Percentiles rank a stretch among this genome's conserved stretches.
Evolutionary conservation across 2,329 filamentous ascomycete genomes (phyloP).

Genomic region (Dactylellina haptotyla): DNA sequence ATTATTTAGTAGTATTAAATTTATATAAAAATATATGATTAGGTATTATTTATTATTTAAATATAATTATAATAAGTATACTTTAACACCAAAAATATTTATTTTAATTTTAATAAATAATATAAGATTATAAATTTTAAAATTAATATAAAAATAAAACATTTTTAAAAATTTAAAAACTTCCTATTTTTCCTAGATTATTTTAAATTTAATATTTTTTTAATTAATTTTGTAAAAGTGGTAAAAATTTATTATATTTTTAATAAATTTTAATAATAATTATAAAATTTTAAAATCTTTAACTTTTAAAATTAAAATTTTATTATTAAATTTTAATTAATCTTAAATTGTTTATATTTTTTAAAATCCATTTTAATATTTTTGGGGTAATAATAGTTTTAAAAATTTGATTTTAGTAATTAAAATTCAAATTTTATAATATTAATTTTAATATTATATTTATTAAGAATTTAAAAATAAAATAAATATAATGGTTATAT

Average conservation of each 20-base stretch:
- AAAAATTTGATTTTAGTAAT: background rate
- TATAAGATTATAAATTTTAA: slow-evolving; percentile 25
- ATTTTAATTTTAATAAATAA: slow-evolving; percentile 18
- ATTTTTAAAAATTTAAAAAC: slow-evolving; percentile 26
- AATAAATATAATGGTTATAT: slow-evolving; percentile 4
- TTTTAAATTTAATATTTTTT: slow-evolving; percentile 9
- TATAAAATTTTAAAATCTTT: slow-evolving; percentile 4
- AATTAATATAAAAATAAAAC: slow-evolving; percentile 19
- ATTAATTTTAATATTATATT: background rate
- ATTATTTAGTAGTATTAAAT: slow-evolving; percentile 10
- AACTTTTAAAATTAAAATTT: slow-evolving; percentile 1
- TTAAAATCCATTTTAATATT: background rate
- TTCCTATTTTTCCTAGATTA: slow-evolving; percentile 7
- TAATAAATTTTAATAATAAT: background rate
- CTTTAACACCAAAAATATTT: background rate
- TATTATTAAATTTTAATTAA: slow-evolving; percentile 14
- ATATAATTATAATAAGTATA: slow-evolving; percentile 23
- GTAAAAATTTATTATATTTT: slow-evolving; percentile 15
- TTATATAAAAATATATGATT: slow-evolving; percentile 22
- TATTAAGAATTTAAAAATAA: background rate
- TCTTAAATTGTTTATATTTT: slow-evolving; percentile 44
- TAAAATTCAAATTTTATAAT: background rate
- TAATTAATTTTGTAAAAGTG: slow-evolving; percentile 21
- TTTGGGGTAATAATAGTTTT: background rate
- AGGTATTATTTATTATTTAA: slow-evolving; percentile 22